phyloP scores from a whole-genome alignment of 228 moss, liverwort and hornwort genomes.

The Sphagnum magellanicum region DNA sequence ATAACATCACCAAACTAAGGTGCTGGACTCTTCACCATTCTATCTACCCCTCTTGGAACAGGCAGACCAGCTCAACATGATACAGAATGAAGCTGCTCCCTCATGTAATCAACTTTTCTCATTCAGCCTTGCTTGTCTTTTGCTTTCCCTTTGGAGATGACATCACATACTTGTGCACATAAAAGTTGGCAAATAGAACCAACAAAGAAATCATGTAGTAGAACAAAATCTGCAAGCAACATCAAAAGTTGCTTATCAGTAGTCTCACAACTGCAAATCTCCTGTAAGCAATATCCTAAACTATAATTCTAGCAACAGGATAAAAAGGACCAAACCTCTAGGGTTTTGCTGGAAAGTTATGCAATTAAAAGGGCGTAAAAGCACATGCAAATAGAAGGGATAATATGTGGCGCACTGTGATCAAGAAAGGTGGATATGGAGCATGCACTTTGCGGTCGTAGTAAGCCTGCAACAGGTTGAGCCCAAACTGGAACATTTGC shows the following conservation, averaged over 20 bases:
- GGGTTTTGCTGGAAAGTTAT: background rate
- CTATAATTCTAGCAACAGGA: background rate
- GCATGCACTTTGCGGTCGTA: constrained; percentile 44
- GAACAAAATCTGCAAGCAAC: constrained; percentile 63
- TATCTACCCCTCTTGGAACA: too few species aligned
- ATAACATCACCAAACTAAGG: too few species aligned
- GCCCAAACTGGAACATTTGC: constrained; percentile 92
- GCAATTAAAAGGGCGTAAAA: background rate
- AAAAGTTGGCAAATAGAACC: constrained; percentile 86
- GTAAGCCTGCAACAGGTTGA: constrained; percentile 90
- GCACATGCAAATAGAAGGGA: background rate
- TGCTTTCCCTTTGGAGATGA: constrained; percentile 17
- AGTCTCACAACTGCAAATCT: background rate
- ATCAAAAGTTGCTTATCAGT: background rate
- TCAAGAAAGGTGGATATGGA: constrained; percentile 72
- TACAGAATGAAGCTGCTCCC: too few species aligned
- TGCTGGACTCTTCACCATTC: too few species aligned
- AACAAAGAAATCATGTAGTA: constrained; percentile 99
- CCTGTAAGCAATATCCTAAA: background rate
- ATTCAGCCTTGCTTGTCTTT: constrained; percentile 38
- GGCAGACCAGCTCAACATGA: too few species aligned
- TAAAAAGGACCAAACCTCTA: too few species aligned
- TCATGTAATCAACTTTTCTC: background rate
- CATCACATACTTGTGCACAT: constrained; percentile 63
- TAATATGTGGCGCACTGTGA: constrained; percentile 24